Conservation (phyloP, 2,329 filamentous ascomycete genomes). For the Cladosporium sp. region DNA sequence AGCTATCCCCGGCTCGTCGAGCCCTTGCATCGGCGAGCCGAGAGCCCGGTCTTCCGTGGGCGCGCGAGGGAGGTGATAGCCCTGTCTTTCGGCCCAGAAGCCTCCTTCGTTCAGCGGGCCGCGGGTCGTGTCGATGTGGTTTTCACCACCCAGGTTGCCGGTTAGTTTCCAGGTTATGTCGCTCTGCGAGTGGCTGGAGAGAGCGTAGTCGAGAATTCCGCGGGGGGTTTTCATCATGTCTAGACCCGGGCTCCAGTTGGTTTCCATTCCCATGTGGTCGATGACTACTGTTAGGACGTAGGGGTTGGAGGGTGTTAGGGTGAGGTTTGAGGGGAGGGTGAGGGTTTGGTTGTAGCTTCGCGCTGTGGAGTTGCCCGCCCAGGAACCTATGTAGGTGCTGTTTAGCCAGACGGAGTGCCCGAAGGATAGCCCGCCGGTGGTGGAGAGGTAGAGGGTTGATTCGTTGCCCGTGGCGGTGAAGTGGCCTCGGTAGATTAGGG, state of each 20-base stretch:
- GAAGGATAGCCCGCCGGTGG: slow-evolving; percentile 63
- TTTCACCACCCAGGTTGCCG: slow-evolving; percentile 62
- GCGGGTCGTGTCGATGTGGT: slow-evolving; percentile 55
- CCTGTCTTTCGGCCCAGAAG: slow-evolving; percentile 59
- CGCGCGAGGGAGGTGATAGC: slow-evolving; percentile 55
- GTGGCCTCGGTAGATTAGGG: slow-evolving; percentile 63
- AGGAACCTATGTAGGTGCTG: slow-evolving; percentile 59
- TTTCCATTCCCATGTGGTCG: slow-evolving; percentile 68
- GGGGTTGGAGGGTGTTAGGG: slow-evolving; percentile 44
- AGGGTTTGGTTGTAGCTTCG: slow-evolving; percentile 52
- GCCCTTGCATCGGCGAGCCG: slow-evolving; percentile 40
- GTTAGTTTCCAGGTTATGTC: slow-evolving; percentile 61
- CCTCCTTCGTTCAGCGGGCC: slow-evolving; percentile 65
- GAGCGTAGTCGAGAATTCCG: slow-evolving; percentile 57
- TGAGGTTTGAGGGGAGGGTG: slow-evolving; percentile 36
- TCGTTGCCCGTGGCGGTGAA: slow-evolving; percentile 64
- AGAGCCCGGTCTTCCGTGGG: slow-evolving; percentile 42
- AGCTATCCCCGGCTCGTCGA: slow-evolving; percentile 48
- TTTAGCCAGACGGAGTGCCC: slow-evolving; percentile 65
- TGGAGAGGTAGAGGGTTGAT: slow-evolving; percentile 47
- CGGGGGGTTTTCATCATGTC: slow-evolving; percentile 60
- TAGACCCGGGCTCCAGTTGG: slow-evolving; percentile 55
- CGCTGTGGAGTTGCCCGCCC: slow-evolving; percentile 50
- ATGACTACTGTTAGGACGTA: slow-evolving; percentile 66
- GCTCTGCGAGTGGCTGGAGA: slow-evolving; percentile 44